Percentiles rank a stretch among this genome's conserved stretches.
These are phyloP conservation scores for Lentinula sp. DNA, from an alignment of 768 basidiomycete species.

Conservation along the genomic window DNA sequence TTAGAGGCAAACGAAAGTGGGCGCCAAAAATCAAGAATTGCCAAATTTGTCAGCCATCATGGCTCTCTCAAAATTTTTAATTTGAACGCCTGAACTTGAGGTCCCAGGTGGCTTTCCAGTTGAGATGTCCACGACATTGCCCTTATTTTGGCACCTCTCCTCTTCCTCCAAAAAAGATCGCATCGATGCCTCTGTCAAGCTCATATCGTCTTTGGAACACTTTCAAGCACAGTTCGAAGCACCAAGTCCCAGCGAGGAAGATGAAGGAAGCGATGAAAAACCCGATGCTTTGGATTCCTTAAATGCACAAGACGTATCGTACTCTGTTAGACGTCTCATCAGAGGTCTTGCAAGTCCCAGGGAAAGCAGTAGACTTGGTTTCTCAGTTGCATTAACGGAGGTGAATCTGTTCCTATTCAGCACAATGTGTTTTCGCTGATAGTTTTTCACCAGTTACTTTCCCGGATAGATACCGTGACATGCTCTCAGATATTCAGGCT, in stretches of 20 bases:
- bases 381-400: conserved; percentile 94
- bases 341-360: conserved; percentile 87
- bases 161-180: conserved; percentile 75
- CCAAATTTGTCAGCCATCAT: neutral
- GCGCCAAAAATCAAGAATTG: neutral
- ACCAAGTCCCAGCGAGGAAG: conserved; percentile 42
- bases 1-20: neutral
- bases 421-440: conserved; percentile 1
- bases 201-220: conserved; percentile 73
- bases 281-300: conserved; percentile 51
- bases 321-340: conserved; percentile 82
- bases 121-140: conserved; percentile 79
- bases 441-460: conserved; percentile 55
- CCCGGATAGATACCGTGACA: conserved; percentile 71
- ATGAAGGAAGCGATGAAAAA: conserved; percentile 36
- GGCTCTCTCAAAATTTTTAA: neutral
- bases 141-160: conserved; percentile 92
- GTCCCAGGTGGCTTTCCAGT: neutral
- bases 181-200: conserved; percentile 79
- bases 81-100: neutral
- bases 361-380: conserved; percentile 91
- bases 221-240: conserved; percentile 65
- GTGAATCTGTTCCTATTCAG: conserved; percentile 35
- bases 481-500: conserved; percentile 73
- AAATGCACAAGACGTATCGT: conserved; percentile 89